A percentile compares a stretch with the other conserved stretches of the same genome.
Evolutionary conservation across 2,329 filamentous ascomycete species (phyloP).

Genomic region (Aspergillus hortae): DNA sequence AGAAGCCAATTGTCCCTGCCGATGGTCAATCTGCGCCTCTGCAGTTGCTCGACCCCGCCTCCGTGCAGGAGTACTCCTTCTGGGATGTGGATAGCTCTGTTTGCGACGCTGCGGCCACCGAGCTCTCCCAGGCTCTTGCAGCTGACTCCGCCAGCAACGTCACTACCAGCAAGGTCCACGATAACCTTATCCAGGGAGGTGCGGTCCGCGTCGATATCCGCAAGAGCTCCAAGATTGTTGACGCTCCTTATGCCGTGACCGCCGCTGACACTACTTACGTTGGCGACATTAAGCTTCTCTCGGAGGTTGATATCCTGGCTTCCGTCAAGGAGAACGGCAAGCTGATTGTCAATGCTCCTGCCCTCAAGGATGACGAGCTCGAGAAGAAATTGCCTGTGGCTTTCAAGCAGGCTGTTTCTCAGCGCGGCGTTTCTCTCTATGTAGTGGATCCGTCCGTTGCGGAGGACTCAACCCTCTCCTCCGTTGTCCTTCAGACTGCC

Average conservation of each 20-base stretch:
- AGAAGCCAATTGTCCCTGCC: slow-evolving; percentile 37
- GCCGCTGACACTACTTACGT: slow-evolving; percentile 77
- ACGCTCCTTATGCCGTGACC: slow-evolving; percentile 77
- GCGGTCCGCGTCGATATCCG: slow-evolving; percentile 80
- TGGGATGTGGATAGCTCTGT: slow-evolving; percentile 82
- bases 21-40: slow-evolving; percentile 43
- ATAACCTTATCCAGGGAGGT: slow-evolving; percentile 69
- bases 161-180: slow-evolving; percentile 55
- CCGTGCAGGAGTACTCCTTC: slow-evolving; percentile 81
- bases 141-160: slow-evolving; percentile 60
- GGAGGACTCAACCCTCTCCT: slow-evolving; percentile 63
- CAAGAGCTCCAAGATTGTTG: slow-evolving; percentile 74
- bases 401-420: slow-evolving; percentile 68
- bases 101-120: slow-evolving; percentile 61
- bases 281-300: slow-evolving; percentile 74
- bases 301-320: slow-evolving; percentile 70
- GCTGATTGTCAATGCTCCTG: slow-evolving; percentile 71
- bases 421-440: slow-evolving; percentile 68
- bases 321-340: slow-evolving; percentile 68
- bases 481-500: slow-evolving; percentile 71
- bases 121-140: slow-evolving; percentile 58
- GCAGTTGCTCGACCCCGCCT: slow-evolving; percentile 51
- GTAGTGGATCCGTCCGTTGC: slow-evolving; percentile 70
- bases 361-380: slow-evolving; percentile 80
- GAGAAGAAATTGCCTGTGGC: slow-evolving; percentile 76